A percentile compares a stretch with the other conserved stretches of the same genome.
These are phyloP conservation scores for Retiboletus flavoniger DNA, from an alignment of 1,284 basidiomycete species.

Conservation along the genomic window DNA sequence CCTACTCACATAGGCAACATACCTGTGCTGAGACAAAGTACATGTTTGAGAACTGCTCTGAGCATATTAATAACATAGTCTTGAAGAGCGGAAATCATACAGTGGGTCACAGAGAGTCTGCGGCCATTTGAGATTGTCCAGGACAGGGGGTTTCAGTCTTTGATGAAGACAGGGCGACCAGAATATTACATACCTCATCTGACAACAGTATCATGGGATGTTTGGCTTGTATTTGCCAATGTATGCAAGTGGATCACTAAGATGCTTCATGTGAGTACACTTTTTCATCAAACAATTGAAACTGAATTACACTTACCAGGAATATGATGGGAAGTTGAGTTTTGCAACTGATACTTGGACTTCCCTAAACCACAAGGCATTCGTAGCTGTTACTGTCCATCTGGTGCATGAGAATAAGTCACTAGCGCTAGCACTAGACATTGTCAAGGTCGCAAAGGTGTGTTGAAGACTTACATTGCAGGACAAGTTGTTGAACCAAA, in stretches of 20 bases:
- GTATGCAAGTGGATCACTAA: neutral
- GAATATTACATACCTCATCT: neutral
- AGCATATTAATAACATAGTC: neutral
- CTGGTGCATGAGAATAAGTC: neutral
- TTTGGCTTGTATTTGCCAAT: neutral
- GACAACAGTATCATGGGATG: neutral
- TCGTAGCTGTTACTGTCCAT: conserved; percentile 7
- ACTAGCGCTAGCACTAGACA: neutral
- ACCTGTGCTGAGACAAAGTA: conserved; percentile 17
- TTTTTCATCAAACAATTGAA: too few species aligned
- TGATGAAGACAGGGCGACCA: conserved; percentile 8
- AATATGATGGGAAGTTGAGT: conserved; percentile 10
- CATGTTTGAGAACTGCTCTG: neutral
- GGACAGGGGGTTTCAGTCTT: neutral
- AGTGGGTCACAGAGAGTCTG: conserved; percentile 6
- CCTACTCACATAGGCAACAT: conserved; percentile 7
- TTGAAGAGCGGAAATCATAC: conserved; percentile 4
- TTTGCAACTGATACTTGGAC: conserved; percentile 17
- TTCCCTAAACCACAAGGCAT: conserved; percentile 11
- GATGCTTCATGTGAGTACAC: neutral
- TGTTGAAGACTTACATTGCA: too few species aligned
- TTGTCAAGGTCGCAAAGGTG: conserved; percentile 8
- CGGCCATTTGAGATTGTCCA: neutral
- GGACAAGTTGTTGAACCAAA: too few species aligned
- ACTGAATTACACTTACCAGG: too few species aligned